Percentiles rank a stretch among this genome's conserved stretches.
These are phyloP conservation scores for Nematocida ausubeli DNA, from an alignment of 371 early-diverging fungal species.

Conservation along the genomic window DNA sequence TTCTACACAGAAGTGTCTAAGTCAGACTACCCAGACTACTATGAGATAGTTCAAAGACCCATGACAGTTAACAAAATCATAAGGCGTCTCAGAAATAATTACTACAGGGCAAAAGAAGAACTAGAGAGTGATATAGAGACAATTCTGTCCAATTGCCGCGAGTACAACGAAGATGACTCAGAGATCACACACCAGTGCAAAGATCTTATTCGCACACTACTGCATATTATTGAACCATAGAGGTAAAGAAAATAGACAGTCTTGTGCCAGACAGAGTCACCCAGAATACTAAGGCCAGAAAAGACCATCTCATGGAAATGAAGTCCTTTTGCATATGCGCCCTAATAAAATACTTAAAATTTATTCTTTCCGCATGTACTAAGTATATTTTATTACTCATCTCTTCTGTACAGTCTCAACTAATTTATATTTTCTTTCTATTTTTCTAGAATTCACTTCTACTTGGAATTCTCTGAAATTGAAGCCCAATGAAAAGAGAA, in stretches of 20 bases:
- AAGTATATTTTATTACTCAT: not conserved
- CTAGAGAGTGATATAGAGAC: constrained; percentile 74
- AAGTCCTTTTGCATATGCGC: too few relatives aligned
- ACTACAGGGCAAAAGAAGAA: constrained; percentile 72
- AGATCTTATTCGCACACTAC: not conserved
- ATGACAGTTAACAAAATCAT: constrained; percentile 81
- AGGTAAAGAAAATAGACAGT: too few relatives aligned
- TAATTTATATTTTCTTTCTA: not conserved
- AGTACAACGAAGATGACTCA: constrained; percentile 72
- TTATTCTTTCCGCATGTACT: not conserved
- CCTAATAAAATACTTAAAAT: too few relatives aligned
- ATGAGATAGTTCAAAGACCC: constrained; percentile 84
- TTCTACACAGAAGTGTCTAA: constrained; percentile 35
- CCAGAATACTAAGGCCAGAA: too few relatives aligned
- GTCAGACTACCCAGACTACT: constrained; percentile 81
- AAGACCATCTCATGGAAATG: too few relatives aligned
- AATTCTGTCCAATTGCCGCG: constrained; percentile 78
- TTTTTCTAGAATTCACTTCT: not conserved
- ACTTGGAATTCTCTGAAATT: too few relatives aligned
- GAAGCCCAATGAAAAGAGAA: too few relatives aligned
- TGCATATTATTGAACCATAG: not conserved
- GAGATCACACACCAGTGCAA: constrained; percentile 9
- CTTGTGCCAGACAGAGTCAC: too few relatives aligned
- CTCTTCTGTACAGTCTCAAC: not conserved
- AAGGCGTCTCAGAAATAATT: constrained; percentile 72